Percentiles rank a stretch among this genome's conserved stretches.
phyloP scores from a whole-genome alignment of 169 alveolate genomes.

The Plasmodium chabaudi region DNA sequence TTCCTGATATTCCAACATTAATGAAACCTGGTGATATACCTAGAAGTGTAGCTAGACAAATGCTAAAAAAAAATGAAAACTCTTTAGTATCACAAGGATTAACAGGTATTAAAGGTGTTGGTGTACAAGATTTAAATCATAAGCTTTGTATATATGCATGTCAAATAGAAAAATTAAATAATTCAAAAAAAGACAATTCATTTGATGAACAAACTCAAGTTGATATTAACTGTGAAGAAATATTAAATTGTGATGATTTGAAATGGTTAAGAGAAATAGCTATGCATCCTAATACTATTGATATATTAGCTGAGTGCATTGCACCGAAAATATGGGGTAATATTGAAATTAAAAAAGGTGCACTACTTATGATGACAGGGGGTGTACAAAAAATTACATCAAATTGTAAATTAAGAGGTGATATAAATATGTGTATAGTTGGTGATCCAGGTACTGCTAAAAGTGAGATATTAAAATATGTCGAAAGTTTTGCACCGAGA shows the following conservation, averaged over 20 bases:
- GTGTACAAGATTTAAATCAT: conserved; percentile 94
- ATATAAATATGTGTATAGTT: conserved; percentile 96
- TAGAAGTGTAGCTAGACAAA: conserved; percentile 80
- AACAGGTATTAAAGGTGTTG: conserved; percentile 96
- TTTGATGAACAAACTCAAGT: conserved; percentile 78
- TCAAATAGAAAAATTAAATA: conserved; percentile 81
- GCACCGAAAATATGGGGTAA: conserved; percentile 97
- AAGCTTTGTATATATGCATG: conserved; percentile 92
- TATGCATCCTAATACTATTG: conserved; percentile 83
- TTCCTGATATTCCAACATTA: conserved; percentile 97
- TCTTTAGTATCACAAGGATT: conserved; percentile 86
- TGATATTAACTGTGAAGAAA: conserved; percentile 82
- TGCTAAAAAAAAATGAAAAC: conserved; percentile 81
- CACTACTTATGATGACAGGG: conserved; percentile 95
- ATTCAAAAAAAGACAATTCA: conserved; percentile 76
- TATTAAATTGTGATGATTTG: conserved; percentile 80
- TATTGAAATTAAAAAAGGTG: conserved; percentile 97
- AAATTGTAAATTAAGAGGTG: conserved; percentile 96
- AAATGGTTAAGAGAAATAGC: conserved; percentile 87
- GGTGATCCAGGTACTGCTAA: conserved; percentile 99
- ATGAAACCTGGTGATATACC: conserved; percentile 96
- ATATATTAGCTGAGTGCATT: conserved; percentile 91
- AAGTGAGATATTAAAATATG: conserved; percentile 95
- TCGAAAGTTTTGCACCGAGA: conserved; percentile 93
- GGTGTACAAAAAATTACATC: conserved; percentile 96